Conservation (phyloP, 306 rosid genomes). For the Lathyrus tuberosus region DNA sequence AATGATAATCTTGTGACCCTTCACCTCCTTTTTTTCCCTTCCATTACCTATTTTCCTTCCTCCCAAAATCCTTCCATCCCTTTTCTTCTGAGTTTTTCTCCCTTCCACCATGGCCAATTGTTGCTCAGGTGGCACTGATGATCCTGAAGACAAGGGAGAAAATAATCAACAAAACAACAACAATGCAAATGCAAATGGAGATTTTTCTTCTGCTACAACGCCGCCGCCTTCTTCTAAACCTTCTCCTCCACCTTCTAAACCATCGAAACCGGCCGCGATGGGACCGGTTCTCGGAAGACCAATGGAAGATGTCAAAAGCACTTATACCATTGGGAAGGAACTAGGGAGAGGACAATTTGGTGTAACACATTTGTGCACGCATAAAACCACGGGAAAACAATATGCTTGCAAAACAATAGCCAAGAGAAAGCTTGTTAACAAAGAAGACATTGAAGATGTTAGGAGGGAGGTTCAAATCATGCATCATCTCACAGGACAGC, state of each 20-base stretch:
- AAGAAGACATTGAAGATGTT: constrained; percentile 89
- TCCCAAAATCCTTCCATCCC: neutral
- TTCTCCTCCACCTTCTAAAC: constrained; percentile 42
- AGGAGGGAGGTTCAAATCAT: constrained; percentile 94
- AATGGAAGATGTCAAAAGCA: constrained; percentile 73
- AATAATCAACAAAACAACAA: neutral
- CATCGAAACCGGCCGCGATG: constrained; percentile 39
- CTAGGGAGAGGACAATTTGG: constrained; percentile 96
- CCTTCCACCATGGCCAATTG: constrained; percentile 87
- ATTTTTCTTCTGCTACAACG: constrained; percentile 27
- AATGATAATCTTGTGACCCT: constrained; percentile 38
- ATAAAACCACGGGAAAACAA: constrained; percentile 70
- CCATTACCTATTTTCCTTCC: constrained; percentile 27
- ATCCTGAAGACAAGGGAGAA: constrained; percentile 46
- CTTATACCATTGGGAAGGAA: constrained; percentile 78
- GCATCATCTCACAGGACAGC: constrained; percentile 88
- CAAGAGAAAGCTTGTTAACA: constrained; percentile 78
- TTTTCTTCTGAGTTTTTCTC: constrained; percentile 28
- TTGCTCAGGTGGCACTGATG: constrained; percentile 71
- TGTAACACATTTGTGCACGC: constrained; percentile 79
- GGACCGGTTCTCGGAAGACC: constrained; percentile 86
- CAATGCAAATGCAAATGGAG: neutral
- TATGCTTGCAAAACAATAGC: constrained; percentile 93
- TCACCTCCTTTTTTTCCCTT: constrained; percentile 33
- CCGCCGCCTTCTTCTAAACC: constrained; percentile 41